These are phyloP conservation scores for Tritrichomonas foetus DNA, from an alignment of 208 protist species.

Conservation along the genomic window DNA sequence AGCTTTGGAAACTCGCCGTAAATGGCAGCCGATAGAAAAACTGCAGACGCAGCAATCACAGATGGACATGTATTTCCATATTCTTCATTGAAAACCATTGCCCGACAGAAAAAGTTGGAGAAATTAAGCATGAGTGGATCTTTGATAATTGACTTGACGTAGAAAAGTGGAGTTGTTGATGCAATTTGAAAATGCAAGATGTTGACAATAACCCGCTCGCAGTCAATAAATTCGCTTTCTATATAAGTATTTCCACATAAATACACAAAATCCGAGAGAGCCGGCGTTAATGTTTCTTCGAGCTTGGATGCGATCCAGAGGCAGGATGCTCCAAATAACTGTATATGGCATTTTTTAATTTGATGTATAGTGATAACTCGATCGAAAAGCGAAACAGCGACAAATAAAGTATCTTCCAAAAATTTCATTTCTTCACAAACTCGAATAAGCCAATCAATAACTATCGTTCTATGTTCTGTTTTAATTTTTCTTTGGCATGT, in stretches of 20 bases:
- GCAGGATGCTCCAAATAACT: background rate
- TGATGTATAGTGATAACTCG: background rate
- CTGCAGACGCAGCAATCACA: background rate
- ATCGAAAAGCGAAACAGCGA: background rate
- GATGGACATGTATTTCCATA: background rate
- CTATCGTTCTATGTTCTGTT: background rate
- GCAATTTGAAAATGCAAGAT: background rate
- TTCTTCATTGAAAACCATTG: background rate
- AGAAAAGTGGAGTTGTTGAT: background rate
- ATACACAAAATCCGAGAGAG: background rate
- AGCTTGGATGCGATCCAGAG: background rate
- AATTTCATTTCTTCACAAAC: background rate
- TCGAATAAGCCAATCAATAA: background rate
- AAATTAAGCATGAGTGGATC: background rate
- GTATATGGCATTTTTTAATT: background rate
- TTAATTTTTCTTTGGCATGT: background rate
- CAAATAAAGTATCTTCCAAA: background rate
- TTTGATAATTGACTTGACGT: background rate
- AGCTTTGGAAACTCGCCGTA: background rate
- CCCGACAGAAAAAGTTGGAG: background rate
- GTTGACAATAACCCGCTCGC: background rate
- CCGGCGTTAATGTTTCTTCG: slow-evolving; percentile 1
- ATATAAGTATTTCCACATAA: background rate
- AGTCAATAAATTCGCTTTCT: background rate
- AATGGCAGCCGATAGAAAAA: background rate